A percentile compares a stretch with the other conserved stretches of the same genome.
These are phyloP conservation scores for Emmonsiellopsis sp. DNA, from an alignment of 2,329 filamentous ascomycete species.

Conservation along the genomic window DNA sequence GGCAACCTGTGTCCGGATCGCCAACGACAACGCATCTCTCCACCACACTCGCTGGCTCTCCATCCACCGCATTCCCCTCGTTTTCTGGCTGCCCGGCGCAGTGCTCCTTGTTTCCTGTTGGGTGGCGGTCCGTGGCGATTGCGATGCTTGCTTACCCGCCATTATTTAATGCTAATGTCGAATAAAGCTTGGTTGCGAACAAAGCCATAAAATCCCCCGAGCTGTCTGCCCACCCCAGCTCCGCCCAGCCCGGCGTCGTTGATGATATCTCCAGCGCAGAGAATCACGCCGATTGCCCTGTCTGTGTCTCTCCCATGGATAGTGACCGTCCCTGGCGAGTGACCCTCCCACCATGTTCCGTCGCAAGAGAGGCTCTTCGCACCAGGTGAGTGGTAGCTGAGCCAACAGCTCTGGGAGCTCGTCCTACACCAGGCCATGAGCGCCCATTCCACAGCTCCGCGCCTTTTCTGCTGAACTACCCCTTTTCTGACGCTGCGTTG, in stretches of 20 bases:
- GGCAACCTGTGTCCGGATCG: background rate
- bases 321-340: slow-evolving; percentile 3
- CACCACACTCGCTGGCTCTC: background rate
- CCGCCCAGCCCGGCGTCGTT: background rate
- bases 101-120: background rate
- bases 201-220: background rate
- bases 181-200: background rate
- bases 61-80: background rate
- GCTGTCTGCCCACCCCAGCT: background rate
- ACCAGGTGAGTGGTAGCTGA: slow-evolving; percentile 26
- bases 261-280: background rate
- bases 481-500: background rate
- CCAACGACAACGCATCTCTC: background rate
- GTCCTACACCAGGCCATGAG: background rate
- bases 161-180: background rate
- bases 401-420: background rate
- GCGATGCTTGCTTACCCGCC: background rate
- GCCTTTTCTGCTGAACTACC: background rate
- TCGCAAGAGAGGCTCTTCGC: slow-evolving; percentile 33
- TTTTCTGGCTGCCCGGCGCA: background rate
- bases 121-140: background rate
- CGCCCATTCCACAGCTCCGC: background rate
- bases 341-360: slow-evolving; percentile 27
- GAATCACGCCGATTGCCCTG: background rate
- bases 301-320: slow-evolving; percentile 5